phyloP scores from a whole-genome alignment of 768 basidiomycete genomes.

The Phaeolepiota aurea region DNA sequence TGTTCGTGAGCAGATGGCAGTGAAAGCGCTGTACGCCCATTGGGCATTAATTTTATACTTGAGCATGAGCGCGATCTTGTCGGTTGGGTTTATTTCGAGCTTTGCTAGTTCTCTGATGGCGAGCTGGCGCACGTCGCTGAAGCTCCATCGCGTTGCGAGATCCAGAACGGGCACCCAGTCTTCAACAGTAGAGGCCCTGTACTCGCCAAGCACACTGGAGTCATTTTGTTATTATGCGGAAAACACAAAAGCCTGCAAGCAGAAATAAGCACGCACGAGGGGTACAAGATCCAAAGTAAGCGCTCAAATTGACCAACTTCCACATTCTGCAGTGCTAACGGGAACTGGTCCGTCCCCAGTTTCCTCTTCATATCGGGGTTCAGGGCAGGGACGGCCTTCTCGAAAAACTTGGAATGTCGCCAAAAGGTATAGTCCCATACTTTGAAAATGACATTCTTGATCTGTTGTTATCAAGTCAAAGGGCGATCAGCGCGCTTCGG shows the following conservation, averaged over 20 bases:
- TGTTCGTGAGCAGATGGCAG: conserved; percentile 11
- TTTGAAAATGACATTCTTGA: conserved; percentile 1
- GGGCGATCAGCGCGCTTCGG: no score
- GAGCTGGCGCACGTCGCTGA: conserved; percentile 16
- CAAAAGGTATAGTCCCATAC: conserved; percentile 3
- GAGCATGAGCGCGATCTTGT: conserved; percentile 33
- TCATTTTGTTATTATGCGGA: no score
- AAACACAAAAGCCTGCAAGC: no score
- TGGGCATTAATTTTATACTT: conserved; percentile 19
- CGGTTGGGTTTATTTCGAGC: conserved; percentile 27
- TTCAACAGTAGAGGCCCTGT: conserved; percentile 14
- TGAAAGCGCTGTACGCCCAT: conserved; percentile 15
- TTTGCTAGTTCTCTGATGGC: conserved; percentile 19
- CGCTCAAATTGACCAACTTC: conserved; percentile 5
- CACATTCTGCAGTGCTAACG: conserved; percentile 6
- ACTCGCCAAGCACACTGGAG: conserved; percentile 14
- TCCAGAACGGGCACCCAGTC: conserved; percentile 26
- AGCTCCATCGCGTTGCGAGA: conserved; percentile 18
- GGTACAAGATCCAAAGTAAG: conserved; percentile 6
- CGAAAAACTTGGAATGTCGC: conserved; percentile 5
- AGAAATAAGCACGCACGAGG: conserved; percentile 6
- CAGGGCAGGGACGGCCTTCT: neutral
- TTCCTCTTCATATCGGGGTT: neutral
- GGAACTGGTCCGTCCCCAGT: conserved; percentile 1
- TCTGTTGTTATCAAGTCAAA: no score